Conservation (phyloP, 2,329 filamentous ascomycete species). For the Clonostachys solani region DNA sequence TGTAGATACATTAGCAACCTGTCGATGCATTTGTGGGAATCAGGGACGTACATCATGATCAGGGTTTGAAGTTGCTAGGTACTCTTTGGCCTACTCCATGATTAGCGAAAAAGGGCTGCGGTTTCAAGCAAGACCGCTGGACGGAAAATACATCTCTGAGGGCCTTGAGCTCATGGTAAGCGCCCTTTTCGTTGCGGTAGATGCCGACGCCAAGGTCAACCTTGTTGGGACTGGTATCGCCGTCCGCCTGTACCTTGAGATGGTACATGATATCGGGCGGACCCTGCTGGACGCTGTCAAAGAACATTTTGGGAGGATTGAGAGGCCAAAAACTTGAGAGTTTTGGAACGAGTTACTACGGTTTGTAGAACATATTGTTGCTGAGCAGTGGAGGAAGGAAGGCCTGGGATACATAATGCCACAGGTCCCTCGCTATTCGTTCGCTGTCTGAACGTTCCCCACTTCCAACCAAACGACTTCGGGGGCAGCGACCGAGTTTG, state of each 20-base stretch:
- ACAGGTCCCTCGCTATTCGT: too few relatives aligned
- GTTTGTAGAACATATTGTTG: too few relatives aligned
- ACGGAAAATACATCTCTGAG: conserved; percentile 8
- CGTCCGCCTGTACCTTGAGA: conserved; percentile 20
- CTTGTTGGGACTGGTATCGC: conserved; percentile 18
- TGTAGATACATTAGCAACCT: conserved; percentile 1
- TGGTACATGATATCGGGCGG: conserved; percentile 22
- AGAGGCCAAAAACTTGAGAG: too few relatives aligned
- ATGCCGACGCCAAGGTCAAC: conserved; percentile 29
- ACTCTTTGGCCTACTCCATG: conserved; percentile 12
- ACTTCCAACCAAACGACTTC: too few relatives aligned
- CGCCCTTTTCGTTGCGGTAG: conserved; percentile 23
- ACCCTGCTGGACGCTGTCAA: conserved; percentile 14
- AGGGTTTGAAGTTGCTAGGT: conserved; percentile 8
- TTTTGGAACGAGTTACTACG: too few relatives aligned
- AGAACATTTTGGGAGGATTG: conserved; percentile 14
- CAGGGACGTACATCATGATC: conserved; percentile 17
- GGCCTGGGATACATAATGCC: too few relatives aligned
- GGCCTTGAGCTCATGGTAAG: conserved; percentile 20
- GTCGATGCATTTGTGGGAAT: background rate
- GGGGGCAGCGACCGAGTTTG: too few relatives aligned
- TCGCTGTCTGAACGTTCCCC: too few relatives aligned
- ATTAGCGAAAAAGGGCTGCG: too few relatives aligned
- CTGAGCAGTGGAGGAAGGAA: too few relatives aligned
- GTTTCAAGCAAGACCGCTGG: too few relatives aligned